phyloP scores from a whole-genome alignment of 1,284 basidiomycete species.

The Fomitopsis betulina region DNA sequence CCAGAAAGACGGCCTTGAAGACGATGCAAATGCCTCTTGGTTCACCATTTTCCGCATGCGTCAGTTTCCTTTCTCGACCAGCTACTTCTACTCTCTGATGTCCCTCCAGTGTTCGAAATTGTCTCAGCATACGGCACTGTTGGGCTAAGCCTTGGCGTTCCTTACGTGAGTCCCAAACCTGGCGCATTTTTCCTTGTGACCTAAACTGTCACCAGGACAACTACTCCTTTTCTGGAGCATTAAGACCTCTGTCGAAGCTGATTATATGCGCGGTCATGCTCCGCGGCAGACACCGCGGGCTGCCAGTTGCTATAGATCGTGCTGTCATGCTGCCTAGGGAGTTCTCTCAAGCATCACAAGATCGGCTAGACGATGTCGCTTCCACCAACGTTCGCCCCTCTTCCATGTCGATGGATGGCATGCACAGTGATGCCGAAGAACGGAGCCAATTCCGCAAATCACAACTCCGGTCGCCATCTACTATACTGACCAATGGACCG shows the following conservation, averaged over 20 bases:
- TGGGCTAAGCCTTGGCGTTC: constrained; percentile 74
- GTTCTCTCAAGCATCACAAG: constrained; percentile 26
- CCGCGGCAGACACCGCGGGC: constrained; percentile 86
- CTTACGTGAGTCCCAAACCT: constrained; percentile 40
- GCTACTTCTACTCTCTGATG: background rate
- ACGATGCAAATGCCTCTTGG: constrained; percentile 51
- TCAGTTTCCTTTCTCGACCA: constrained; percentile 29
- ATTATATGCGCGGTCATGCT: constrained; percentile 87
- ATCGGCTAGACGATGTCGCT: background rate
- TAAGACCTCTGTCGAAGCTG: constrained; percentile 82
- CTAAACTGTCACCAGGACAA: constrained; percentile 42
- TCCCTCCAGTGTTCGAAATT: constrained; percentile 69
- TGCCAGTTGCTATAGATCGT: constrained; percentile 87
- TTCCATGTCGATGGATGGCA: background rate
- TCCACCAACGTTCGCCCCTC: background rate
- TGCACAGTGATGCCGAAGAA: background rate
- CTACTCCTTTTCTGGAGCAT: constrained; percentile 78
- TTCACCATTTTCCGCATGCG: constrained; percentile 79
- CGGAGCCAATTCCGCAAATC: background rate
- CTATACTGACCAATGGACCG: background rate
- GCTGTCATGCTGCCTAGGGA: constrained; percentile 75
- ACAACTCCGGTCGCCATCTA: background rate
- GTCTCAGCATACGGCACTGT: constrained; percentile 92
- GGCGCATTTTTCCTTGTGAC: background rate
- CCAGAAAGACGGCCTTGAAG: constrained; percentile 35